A percentile compares a stretch with the other conserved stretches of the same genome.
phyloP scores from a whole-genome alignment of 352 stramenopile genomes.

The Phytophthora pseudosyringae region DNA sequence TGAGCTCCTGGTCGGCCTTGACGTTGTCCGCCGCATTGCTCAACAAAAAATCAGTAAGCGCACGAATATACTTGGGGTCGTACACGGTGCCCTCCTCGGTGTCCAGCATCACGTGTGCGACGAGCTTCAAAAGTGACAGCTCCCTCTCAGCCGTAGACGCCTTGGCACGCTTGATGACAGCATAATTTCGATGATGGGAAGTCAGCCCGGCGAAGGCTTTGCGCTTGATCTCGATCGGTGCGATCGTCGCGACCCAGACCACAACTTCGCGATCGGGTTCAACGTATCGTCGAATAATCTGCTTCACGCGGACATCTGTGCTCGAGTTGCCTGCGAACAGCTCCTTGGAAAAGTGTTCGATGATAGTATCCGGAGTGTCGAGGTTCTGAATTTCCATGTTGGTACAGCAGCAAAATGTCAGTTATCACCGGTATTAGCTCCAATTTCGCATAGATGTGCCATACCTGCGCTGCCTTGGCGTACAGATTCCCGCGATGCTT shows the following conservation, averaged over 20 bases:
- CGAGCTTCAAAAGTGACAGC: constrained; percentile 54
- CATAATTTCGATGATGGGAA: constrained; percentile 64
- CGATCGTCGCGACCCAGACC: constrained; percentile 32
- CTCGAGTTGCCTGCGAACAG: constrained; percentile 33
- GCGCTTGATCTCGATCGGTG: constrained; percentile 29
- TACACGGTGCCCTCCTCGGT: constrained; percentile 39
- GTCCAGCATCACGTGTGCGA: constrained; percentile 51
- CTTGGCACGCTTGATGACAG: constrained; percentile 53
- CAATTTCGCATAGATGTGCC: constrained; percentile 17
- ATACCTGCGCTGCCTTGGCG: constrained; percentile 39
- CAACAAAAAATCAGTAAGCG: constrained; percentile 54
- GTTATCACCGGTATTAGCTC: not conserved
- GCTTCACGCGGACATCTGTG: constrained; percentile 36
- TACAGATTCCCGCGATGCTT: constrained; percentile 45
- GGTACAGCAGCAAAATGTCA: constrained; percentile 8
- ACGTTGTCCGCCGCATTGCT: constrained; percentile 47
- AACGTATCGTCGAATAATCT: constrained; percentile 33
- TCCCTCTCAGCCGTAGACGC: constrained; percentile 29
- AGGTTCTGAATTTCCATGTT: constrained; percentile 13
- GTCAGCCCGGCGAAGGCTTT: constrained; percentile 24
- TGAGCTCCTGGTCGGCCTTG: constrained; percentile 49
- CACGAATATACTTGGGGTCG: constrained; percentile 38
- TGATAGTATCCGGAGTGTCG: constrained; percentile 38
- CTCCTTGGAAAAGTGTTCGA: constrained; percentile 43
- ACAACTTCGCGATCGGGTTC: constrained; percentile 36